Evolutionary conservation across 2,329 filamentous ascomycete genomes (phyloP).

Genomic region (Aspergillus quadrilineatus): DNA sequence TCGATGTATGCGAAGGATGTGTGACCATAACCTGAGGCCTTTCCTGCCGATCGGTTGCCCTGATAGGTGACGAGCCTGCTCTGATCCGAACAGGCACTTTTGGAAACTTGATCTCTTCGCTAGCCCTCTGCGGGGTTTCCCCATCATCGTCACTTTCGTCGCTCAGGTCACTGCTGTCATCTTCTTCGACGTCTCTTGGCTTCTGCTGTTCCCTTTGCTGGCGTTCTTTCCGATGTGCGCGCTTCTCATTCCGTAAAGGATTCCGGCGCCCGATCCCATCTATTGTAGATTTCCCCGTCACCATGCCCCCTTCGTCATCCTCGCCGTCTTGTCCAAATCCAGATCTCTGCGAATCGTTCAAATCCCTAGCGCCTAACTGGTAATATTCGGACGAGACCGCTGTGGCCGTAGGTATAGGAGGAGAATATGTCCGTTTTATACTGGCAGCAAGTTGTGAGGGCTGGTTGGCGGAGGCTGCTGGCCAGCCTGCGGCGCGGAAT

Average conservation of each 20-base stretch:
- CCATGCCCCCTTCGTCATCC: constrained; percentile 63
- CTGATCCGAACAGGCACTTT: constrained; percentile 90
- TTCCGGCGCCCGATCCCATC: constrained; percentile 56
- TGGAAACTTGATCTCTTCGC: constrained; percentile 89
- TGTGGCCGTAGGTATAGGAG: constrained; percentile 60
- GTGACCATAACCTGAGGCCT: constrained; percentile 53
- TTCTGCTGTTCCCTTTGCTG: constrained; percentile 52
- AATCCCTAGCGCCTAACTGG: constrained; percentile 45
- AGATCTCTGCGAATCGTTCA: constrained; percentile 26
- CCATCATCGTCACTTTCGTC: constrained; percentile 66
- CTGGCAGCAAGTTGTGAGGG: constrained; percentile 47
- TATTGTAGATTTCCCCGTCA: constrained; percentile 57
- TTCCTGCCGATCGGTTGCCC: constrained; percentile 50
- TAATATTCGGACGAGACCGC: constrained; percentile 64
- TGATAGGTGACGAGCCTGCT: constrained; percentile 83
- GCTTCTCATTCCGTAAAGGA: constrained; percentile 31
- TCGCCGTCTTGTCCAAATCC: constrained; percentile 51
- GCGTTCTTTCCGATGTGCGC: constrained; percentile 36
- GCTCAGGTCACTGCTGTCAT: constrained; percentile 65
- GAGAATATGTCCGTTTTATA: constrained; percentile 64
- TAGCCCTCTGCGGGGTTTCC: constrained; percentile 56
- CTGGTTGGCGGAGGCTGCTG: constrained; percentile 38
- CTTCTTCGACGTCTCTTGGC: constrained; percentile 58
- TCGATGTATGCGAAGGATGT: constrained; percentile 54
- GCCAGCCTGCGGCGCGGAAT: constrained; percentile 65